Evolutionary conservation across 1,139 yeast species (phyloP).

Genomic region (Geotrichum cucujoidarum): DNA sequence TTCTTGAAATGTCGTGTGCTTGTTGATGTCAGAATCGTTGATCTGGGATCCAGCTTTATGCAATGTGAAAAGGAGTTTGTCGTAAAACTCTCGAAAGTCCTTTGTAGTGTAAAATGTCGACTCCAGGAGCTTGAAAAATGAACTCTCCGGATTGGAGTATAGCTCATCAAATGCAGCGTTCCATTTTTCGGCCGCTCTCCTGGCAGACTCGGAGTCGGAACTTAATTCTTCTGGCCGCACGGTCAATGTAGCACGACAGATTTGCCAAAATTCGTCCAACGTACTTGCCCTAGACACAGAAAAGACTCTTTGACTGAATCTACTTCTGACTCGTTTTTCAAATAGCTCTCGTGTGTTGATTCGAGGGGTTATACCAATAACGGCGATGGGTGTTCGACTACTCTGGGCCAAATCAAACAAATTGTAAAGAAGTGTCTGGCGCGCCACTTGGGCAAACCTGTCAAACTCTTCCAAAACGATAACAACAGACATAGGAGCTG

Average conservation of each 20-base stretch:
- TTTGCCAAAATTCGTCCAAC: constrained; percentile 36
- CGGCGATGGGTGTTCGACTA: constrained; percentile 65
- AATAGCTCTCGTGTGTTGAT: constrained; percentile 71
- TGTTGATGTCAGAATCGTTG: constrained; percentile 35
- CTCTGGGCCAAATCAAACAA: constrained; percentile 80
- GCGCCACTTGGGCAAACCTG: constrained; percentile 53
- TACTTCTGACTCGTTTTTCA: constrained; percentile 85
- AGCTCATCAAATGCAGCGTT: constrained; percentile 22
- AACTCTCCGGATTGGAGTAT: constrained; percentile 31
- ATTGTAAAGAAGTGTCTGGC: constrained; percentile 82
- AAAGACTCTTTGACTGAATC: constrained; percentile 78
- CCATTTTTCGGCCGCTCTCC: constrained; percentile 15
- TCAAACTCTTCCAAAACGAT: constrained; percentile 86
- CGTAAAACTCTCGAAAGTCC: constrained; percentile 54
- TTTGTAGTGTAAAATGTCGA: constrained; percentile 56
- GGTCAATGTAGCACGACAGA: constrained; percentile 27
- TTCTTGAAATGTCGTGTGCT: constrained; percentile 23
- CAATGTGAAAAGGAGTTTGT: constrained; percentile 47
- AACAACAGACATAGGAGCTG: constrained; percentile 51
- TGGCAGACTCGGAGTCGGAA: neutral
- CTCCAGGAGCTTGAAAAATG: constrained; percentile 39
- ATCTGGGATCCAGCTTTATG: constrained; percentile 37
- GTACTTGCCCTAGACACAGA: constrained; percentile 49
- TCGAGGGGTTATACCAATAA: constrained; percentile 73
- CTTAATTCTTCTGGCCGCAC: neutral